A percentile compares a stretch with the other conserved stretches of the same genome.
Conservation (phyloP, 2,329 filamentous ascomycete genomes). For the Chrysoporthe deuterocubensis region DNA sequence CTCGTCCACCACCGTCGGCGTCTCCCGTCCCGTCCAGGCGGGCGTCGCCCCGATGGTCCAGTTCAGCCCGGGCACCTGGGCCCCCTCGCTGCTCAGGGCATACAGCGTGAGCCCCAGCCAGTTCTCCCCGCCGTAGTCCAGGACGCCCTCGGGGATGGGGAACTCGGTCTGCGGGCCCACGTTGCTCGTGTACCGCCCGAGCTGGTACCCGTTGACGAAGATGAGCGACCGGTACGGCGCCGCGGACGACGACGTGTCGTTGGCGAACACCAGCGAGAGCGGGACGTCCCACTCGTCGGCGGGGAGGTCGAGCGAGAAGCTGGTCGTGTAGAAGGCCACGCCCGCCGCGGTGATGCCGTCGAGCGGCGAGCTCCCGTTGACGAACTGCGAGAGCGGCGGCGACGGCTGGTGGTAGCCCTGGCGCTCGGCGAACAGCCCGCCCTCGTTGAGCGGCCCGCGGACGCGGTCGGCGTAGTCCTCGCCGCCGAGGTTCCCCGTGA, state of each 20-base stretch:
- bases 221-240: conserved; percentile 60
- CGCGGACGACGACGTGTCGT: conserved; percentile 35
- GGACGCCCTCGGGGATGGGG: conserved; percentile 69
- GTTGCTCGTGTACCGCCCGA: conserved; percentile 58
- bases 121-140: conserved; percentile 70
- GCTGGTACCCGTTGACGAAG: conserved; percentile 74
- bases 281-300: conserved; percentile 57
- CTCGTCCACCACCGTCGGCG: conserved; percentile 42
- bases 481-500: conserved; percentile 66
- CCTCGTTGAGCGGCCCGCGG: conserved; percentile 65
- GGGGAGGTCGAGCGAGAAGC: conserved; percentile 58
- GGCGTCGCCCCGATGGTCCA: conserved; percentile 38
- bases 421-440: conserved; percentile 59
- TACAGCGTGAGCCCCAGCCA: conserved; percentile 69
- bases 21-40: conserved; percentile 29
- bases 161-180: conserved; percentile 70
- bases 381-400: conserved; percentile 50
- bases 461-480: conserved; percentile 60
- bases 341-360: conserved; percentile 49
- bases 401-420: conserved; percentile 60
- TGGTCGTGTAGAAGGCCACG: conserved; percentile 59
- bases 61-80: conserved; percentile 53
- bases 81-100: conserved; percentile 60
- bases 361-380: conserved; percentile 39
- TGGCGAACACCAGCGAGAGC: conserved; percentile 56